phyloP scores from a whole-genome alignment of 2,329 filamentous ascomycete species.

The Cephalotrichum gorgonifer region DNA sequence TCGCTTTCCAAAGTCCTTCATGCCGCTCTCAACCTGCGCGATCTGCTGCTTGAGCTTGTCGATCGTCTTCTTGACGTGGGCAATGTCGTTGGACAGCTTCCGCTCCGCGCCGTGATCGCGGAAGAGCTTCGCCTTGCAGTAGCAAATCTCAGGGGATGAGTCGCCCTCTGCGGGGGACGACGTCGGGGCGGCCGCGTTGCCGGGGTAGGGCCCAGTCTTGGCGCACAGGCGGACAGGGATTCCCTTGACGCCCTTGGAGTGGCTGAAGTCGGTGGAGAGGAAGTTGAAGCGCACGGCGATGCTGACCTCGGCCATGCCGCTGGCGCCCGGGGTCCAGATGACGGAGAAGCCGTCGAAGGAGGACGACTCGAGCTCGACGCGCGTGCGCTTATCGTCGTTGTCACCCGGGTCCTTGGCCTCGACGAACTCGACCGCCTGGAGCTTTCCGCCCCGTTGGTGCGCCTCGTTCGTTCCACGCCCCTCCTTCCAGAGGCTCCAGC shows the following conservation, averaged over 20 bases:
- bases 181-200: too few species aligned
- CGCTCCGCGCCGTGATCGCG: slow-evolving; percentile 91
- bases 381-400: slow-evolving; percentile 54
- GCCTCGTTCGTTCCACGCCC: slow-evolving; percentile 92
- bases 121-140: slow-evolving; percentile 95
- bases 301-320: slow-evolving; percentile 63
- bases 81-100: slow-evolving; percentile 88
- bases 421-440: slow-evolving; percentile 92
- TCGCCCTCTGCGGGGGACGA: slow-evolving; percentile 35
- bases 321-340: slow-evolving; percentile 68
- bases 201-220: slow-evolving; percentile 64
- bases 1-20: slow-evolving; percentile 57
- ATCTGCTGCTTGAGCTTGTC: slow-evolving; percentile 95
- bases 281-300: slow-evolving; percentile 97
- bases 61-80: slow-evolving; percentile 92
- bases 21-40: slow-evolving; percentile 59
- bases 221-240: slow-evolving; percentile 89
- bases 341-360: slow-evolving; percentile 95
- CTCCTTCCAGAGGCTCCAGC: slow-evolving; percentile 92
- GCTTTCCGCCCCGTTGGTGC: slow-evolving; percentile 81
- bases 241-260: slow-evolving; percentile 96
- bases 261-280: slow-evolving; percentile 94
- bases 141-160: slow-evolving; percentile 68
- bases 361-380: slow-evolving; percentile 60
- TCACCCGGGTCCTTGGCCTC: slow-evolving; percentile 51